Conservation (phyloP, 2,329 filamentous ascomycete genomes). For the Thelonectria rubi region DNA sequence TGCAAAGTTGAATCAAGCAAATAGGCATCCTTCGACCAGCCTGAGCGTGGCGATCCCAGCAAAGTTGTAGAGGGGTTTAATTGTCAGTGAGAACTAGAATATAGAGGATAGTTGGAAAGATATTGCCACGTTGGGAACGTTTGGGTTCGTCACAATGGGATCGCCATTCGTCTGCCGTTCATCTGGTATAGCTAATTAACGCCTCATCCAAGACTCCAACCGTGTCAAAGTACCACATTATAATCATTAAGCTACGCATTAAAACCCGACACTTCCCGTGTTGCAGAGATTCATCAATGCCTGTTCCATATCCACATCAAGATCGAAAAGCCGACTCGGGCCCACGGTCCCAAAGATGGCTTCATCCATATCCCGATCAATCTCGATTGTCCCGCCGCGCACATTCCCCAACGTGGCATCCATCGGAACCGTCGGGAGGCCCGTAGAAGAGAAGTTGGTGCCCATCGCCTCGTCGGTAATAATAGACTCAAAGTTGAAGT, state of each 20-base stretch:
- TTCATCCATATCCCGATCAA: slow-evolving; percentile 12
- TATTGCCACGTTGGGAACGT: too few species aligned
- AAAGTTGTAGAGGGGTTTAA: background rate
- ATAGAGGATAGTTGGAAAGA: too few species aligned
- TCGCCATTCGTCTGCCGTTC: background rate
- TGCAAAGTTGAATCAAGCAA: background rate
- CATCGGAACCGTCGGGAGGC: background rate
- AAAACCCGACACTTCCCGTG: background rate
- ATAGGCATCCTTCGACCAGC: background rate
- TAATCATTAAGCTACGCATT: background rate
- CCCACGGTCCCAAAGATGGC: slow-evolving; percentile 20
- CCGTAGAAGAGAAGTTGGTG: background rate
- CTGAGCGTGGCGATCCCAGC: background rate
- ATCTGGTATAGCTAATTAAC: too few species aligned
- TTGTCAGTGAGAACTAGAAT: too few species aligned
- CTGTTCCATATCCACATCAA: slow-evolving; percentile 26
- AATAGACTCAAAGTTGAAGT: slow-evolving; percentile 30
- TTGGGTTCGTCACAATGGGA: background rate
- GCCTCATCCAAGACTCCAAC: too few species aligned
- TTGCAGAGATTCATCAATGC: slow-evolving; percentile 26
- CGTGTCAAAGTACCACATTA: too few species aligned
- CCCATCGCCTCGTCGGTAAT: slow-evolving; percentile 18
- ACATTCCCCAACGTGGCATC: slow-evolving; percentile 5
- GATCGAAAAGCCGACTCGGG: slow-evolving; percentile 17
- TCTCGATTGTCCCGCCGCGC: background rate